phyloP scores from a whole-genome alignment of 345 rosid genomes.

The Anacardium occidentale region DNA sequence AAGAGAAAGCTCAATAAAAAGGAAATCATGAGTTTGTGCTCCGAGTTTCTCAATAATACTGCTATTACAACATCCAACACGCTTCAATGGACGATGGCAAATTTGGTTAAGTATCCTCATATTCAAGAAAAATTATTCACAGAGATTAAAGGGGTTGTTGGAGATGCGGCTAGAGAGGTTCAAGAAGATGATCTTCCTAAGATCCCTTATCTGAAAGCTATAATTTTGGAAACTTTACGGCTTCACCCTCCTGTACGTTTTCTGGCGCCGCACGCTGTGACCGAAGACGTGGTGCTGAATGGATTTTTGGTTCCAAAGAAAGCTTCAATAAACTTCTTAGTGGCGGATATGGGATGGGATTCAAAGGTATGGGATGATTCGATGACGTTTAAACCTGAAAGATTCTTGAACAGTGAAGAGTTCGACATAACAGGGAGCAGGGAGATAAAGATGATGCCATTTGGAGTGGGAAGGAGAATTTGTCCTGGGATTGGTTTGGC shows the following conservation, averaged over 20 bases:
- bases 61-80: slow-evolving; percentile 15
- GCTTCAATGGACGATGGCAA: slow-evolving; percentile 11
- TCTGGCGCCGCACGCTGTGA: slow-evolving; percentile 14
- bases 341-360: slow-evolving; percentile 24
- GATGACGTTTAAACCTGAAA: not conserved
- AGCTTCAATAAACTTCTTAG: slow-evolving; percentile 11
- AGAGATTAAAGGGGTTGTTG: too few relatives aligned
- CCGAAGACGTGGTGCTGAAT: not conserved
- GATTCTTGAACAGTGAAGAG: not conserved
- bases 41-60: slow-evolving; percentile 9
- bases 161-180: too few relatives aligned
- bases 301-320: slow-evolving; percentile 16
- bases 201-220: too few relatives aligned
- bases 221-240: slow-evolving; percentile 8
- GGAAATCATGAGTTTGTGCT: not conserved
- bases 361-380: slow-evolving; percentile 4
- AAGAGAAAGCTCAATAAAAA: not conserved
- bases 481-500: too few relatives aligned
- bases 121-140: too few relatives aligned
- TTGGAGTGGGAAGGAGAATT: too few relatives aligned
- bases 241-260: slow-evolving; percentile 14
- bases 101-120: not conserved
- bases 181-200: too few relatives aligned
- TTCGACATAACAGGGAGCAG: slow-evolving; percentile 14
- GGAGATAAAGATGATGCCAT: too few relatives aligned